Evolutionary conservation across 495 filamentous ascomycete species (phyloP).

Genomic region (Alectoria sarmentosa): DNA sequence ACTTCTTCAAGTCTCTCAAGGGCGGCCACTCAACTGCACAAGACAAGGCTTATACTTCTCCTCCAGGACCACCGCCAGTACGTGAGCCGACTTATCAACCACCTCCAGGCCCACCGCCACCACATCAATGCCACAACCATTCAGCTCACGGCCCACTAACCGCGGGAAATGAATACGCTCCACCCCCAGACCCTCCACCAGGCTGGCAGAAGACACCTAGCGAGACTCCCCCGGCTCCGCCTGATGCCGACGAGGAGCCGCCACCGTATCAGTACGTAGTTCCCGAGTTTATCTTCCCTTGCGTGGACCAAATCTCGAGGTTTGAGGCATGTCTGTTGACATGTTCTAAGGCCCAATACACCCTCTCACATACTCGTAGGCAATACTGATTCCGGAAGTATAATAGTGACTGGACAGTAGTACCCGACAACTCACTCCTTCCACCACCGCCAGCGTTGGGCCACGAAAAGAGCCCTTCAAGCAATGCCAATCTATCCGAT

Average conservation of each 20-base stretch:
- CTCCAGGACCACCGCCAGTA: constrained; percentile 13
- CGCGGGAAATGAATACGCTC: constrained; percentile 22
- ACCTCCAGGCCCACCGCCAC: constrained; percentile 32
- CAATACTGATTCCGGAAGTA: not conserved
- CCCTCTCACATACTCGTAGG: not conserved
- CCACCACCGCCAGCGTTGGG: constrained; percentile 74
- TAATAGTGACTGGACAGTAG: constrained; percentile 60
- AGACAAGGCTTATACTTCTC: constrained; percentile 12
- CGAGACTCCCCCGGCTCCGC: constrained; percentile 23
- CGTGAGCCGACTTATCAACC: constrained; percentile 14
- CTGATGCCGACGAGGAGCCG: constrained; percentile 30
- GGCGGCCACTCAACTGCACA: constrained; percentile 18
- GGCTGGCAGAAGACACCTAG: constrained; percentile 20
- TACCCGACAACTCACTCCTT: constrained; percentile 73
- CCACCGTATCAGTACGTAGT: constrained; percentile 49
- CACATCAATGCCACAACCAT: constrained; percentile 28
- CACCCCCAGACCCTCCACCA: constrained; percentile 31
- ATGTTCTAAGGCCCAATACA: not conserved
- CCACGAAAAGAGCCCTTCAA: constrained; percentile 57
- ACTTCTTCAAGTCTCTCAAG: constrained; percentile 25
- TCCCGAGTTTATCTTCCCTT: not conserved
- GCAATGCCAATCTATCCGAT: constrained; percentile 64
- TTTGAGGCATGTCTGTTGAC: not conserved
- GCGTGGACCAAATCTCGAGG: not conserved
- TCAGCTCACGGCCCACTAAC: constrained; percentile 13